Base-by-base conservation (phyloP, 1,284 basidiomycete species). In the Takashimella tepidaria region DNA sequence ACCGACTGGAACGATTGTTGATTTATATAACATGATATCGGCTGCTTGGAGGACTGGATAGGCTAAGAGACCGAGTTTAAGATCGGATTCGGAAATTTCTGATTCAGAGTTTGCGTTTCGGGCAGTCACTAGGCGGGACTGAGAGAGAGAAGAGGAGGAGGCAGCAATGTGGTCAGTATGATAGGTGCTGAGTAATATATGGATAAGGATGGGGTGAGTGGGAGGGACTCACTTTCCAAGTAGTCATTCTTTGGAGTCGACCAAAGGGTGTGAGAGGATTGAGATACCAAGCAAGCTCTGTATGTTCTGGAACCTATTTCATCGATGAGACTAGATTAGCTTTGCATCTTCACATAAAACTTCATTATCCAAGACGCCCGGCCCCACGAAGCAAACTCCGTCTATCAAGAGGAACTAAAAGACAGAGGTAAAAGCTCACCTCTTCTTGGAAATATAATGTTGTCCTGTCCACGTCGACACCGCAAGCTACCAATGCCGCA, bases 11-110 rank as follows among this genome's bases (percentile, higher is more conserved):
- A 98, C 89, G 70, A 93, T 88, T 0, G 92, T 96, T 2, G 91
- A 83, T 88, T 81, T 83, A 72, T 97, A 97, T 1, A 86, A 79
- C 10, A 97, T 78, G 47, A 98, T 88, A 66, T 98, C 95, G 1
- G 92, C 93, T 0, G 92, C 90, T 79, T 96, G 92, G 0, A 98
- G 79, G 3, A 96, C 85, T 0, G 93, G 95, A 72, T 97, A 97
- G 0, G 90, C 89, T 56, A 97, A 85, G 23, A 97, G 77, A 1
- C 93, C 93, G 0, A 86, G 81, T 55, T 90, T 87, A 1, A 97
- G 80, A 54, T 87, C 76, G 0, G 84, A 85, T 57, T 95, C 91
- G 64, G 90, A 85, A 4, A 92, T 80, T 59, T 90, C 85, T 5
- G 84, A 82, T 60, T 86, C 83, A 45, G 83, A 82, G 51, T 82